Conservation (phyloP, 2,329 filamentous ascomycete species). For the Colletotrichum sp. region DNA sequence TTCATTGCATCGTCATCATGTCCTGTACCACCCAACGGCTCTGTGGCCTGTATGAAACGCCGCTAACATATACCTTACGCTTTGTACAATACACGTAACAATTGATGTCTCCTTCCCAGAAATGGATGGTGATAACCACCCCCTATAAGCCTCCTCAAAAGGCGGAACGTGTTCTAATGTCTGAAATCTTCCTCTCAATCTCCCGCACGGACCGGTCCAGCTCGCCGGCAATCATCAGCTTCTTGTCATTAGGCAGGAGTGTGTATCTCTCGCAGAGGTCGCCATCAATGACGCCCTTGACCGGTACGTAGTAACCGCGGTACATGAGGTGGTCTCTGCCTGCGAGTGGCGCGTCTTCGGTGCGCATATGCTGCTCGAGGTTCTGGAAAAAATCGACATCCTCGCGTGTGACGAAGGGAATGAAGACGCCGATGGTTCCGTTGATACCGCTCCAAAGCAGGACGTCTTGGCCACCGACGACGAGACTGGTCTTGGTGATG, state of each 20-base stretch:
- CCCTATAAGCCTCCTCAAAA: constrained; percentile 44
- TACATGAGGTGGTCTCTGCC: constrained; percentile 97
- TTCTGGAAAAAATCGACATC: constrained; percentile 98
- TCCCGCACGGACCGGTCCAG: constrained; percentile 89
- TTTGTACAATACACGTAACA: constrained; percentile 11
- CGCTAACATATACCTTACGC: constrained; percentile 11
- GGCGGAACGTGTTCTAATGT: constrained; percentile 64
- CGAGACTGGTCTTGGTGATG: constrained; percentile 86
- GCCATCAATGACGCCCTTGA: constrained; percentile 96
- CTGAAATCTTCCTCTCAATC: constrained; percentile 94
- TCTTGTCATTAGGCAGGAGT: constrained; percentile 83
- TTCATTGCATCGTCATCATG: constrained; percentile 23
- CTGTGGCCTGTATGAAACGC: constrained; percentile 20
- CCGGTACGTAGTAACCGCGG: constrained; percentile 92
- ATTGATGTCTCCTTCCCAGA: neutral
- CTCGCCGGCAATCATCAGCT: constrained; percentile 93
- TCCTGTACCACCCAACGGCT: constrained; percentile 14
- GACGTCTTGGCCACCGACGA: constrained; percentile 90
- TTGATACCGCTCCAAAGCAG: constrained; percentile 94
- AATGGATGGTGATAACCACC: neutral
- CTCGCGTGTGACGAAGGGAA: constrained; percentile 90
- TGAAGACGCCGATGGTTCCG: constrained; percentile 90
- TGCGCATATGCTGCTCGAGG: constrained; percentile 85
- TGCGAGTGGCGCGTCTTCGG: constrained; percentile 85
- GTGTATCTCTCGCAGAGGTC: constrained; percentile 94